Evolutionary conservation across 2,329 filamentous ascomycete genomes (phyloP).

Genomic region (Pleurostoma richardsiae): DNA sequence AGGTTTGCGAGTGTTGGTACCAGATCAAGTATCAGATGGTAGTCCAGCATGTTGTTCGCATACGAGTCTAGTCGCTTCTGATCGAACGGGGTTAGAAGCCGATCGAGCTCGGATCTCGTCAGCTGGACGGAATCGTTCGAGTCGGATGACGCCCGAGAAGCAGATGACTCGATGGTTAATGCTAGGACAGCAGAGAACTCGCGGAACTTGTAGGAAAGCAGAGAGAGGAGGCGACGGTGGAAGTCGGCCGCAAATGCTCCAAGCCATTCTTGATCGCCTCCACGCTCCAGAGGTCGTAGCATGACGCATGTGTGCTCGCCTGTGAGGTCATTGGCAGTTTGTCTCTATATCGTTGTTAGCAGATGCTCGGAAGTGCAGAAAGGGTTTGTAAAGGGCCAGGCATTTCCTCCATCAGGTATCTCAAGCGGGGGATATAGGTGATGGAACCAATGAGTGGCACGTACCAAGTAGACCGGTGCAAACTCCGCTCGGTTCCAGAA

Average conservation of each 20-base stretch:
- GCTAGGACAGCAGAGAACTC: constrained; percentile 73
- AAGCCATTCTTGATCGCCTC: constrained; percentile 75
- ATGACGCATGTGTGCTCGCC: constrained; percentile 98
- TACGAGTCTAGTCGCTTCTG: constrained; percentile 93
- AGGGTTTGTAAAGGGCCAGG: not conserved
- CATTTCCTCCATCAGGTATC: too few species aligned
- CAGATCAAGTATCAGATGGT: constrained; percentile 94
- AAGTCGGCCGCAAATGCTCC: constrained; percentile 90
- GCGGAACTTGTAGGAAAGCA: constrained; percentile 91
- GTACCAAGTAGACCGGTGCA: constrained; percentile 76
- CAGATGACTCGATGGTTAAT: constrained; percentile 83
- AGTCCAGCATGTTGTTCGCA: constrained; percentile 94
- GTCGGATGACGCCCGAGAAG: constrained; percentile 56
- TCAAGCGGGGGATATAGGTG: too few species aligned
- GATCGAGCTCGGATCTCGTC: constrained; percentile 71
- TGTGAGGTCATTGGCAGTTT: constrained; percentile 93
- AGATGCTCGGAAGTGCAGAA: not conserved
- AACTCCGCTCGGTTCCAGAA: constrained; percentile 94
- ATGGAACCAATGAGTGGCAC: too few species aligned
- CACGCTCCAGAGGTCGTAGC: constrained; percentile 71
- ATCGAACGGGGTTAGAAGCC: constrained; percentile 81
- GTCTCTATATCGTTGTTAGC: constrained; percentile 35
- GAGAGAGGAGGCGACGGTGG: constrained; percentile 83
- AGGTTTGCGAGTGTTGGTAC: constrained; percentile 76
- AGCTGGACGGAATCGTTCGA: constrained; percentile 26